These are phyloP conservation scores for Cladorrhinum samala DNA, from an alignment of 495 filamentous ascomycete species.

Conservation along the genomic window DNA sequence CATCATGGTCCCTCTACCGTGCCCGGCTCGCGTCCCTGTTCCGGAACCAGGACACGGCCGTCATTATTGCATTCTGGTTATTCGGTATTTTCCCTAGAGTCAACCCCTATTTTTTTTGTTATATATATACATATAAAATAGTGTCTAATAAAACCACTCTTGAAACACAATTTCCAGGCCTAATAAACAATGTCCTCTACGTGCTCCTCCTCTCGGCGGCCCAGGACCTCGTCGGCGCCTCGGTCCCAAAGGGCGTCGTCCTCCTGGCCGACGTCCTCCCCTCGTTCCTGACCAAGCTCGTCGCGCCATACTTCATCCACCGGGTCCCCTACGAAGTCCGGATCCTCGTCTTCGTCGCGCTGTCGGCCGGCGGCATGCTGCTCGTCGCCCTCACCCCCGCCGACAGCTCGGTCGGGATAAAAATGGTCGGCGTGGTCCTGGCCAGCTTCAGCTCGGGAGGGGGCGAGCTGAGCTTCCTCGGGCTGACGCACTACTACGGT, in stretches of 20 bases:
- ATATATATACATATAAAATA: no score
- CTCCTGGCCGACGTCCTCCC: constrained; percentile 90
- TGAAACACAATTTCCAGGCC: no score
- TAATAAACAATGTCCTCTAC: constrained; percentile 97
- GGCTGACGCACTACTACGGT: constrained; percentile 89
- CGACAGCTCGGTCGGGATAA: constrained; percentile 57
- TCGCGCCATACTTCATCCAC: constrained; percentile 91
- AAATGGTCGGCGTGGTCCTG: constrained; percentile 78
- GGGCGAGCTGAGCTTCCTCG: constrained; percentile 84
- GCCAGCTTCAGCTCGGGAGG: constrained; percentile 77
- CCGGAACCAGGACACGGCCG: constrained; percentile 60
- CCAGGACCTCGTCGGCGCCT: constrained; percentile 79
- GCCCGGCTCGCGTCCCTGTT: constrained; percentile 59
- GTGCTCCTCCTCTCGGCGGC: constrained; percentile 95
- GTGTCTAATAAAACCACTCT: no score
- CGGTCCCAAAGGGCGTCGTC: constrained; percentile 83
- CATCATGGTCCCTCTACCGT: constrained; percentile 65
- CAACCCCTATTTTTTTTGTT: background rate
- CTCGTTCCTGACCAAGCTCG: constrained; percentile 78
- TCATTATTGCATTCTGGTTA: constrained; percentile 83
- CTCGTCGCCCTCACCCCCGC: constrained; percentile 72
- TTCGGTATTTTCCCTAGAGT: constrained; percentile 56
- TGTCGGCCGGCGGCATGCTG: constrained; percentile 80
- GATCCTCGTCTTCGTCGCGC: constrained; percentile 61
- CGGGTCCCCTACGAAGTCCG: constrained; percentile 70